Conservation (phyloP, 1,284 basidiomycete species). For the Ceratobasidium papillatum region DNA sequence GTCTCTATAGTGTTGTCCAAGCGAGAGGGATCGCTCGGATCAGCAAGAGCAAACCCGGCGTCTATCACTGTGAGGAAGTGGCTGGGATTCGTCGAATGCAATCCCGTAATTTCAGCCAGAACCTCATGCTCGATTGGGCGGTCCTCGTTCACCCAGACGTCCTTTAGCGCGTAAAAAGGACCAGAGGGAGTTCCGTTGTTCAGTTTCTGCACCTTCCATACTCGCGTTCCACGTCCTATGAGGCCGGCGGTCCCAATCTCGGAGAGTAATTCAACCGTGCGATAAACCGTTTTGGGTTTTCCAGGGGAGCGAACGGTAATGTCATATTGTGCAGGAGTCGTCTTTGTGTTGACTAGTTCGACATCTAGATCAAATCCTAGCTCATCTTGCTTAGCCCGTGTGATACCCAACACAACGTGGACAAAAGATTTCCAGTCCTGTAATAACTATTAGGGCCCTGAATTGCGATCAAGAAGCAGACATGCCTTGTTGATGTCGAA, state of each 20-base stretch:
- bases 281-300: background rate
- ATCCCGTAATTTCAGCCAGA: background rate
- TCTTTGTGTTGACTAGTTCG: background rate
- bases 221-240: slow-evolving; percentile 8
- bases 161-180: background rate
- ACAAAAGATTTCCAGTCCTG: background rate
- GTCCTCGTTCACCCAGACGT: background rate
- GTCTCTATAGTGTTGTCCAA: background rate
- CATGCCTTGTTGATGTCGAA: too few relatives aligned
- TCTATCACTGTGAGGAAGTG: background rate
- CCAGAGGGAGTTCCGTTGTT: background rate
- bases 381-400: background rate
- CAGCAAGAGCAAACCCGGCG: background rate
- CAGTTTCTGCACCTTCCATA: slow-evolving; percentile 15
- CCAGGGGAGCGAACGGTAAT: background rate
- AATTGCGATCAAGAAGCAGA: too few relatives aligned
- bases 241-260: background rate
- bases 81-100: background rate
- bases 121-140: background rate
- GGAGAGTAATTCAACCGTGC: background rate
- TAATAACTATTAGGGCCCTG: too few relatives aligned
- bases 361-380: slow-evolving; percentile 12
- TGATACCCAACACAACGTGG: background rate
- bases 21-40: background rate
- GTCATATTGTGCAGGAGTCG: background rate